Base-by-base conservation (phyloP, 495 filamentous ascomycete genomes). In the Friedmanniomyces simplex region DNA sequence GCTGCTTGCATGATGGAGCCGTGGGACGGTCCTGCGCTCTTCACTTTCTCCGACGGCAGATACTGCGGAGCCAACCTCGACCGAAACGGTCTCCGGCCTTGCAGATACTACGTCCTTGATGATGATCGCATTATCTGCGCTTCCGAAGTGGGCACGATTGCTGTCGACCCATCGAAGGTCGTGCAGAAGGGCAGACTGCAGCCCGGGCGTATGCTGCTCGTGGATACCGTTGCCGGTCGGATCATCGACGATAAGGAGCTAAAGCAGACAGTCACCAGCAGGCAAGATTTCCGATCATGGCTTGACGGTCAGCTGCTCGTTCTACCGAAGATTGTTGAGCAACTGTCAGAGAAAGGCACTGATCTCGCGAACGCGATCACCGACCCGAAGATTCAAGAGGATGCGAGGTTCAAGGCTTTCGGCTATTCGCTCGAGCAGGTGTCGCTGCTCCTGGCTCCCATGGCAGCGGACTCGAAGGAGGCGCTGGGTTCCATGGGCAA, bases 401-500 rank as follows among this genome's bases (percentile, higher is more conserved):
- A 99, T 67, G 81, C 84, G 22, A 77, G 90, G 32, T 74, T 99
- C 48, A 84, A 83, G 58, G 88, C 91, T 10, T 97, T 94, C 65
- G 94, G 94, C 14, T 99, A 97, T 69, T 94, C 93, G 28, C 88
- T 95, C 59, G 93, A 99, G 72, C 93, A 99, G 70, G 87, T 99
- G 69, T 94, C 85, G 70, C 73, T 99, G 69, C 76, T 99, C 11
- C 80, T 99, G 26, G 94, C 86, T 21, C 93, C 93, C 10, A 99
- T 99, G 93, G 93, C 90, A 56, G 90, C 91, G 26, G 93, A 99
- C 63, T 95, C 95, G 48, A 99, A 99, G 75, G 93, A 99, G 72
- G 94, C 93, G n/a, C 79, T 99, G 26, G 93, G 93, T 34, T 99
- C 93, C 54, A 99, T 99, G 93, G 93, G 93, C 64, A 99, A 99